Evolutionary conservation across 352 stramenopile genomes (phyloP).

Genomic region (Globisporangium camurandrum): DNA sequence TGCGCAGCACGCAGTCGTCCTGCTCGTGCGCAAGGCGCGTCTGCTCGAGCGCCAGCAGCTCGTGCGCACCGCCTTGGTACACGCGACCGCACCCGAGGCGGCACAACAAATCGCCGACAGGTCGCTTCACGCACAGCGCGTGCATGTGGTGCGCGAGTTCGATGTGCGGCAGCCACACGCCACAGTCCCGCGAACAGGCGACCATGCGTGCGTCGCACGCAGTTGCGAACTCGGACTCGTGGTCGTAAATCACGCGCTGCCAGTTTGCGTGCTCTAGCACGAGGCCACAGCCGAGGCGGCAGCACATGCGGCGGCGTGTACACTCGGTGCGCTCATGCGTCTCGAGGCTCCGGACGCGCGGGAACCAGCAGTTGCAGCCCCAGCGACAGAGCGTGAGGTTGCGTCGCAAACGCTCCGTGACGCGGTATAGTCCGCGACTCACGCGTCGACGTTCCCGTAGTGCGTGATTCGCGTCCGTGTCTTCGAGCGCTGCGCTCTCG

Average conservation of each 20-base stretch:
- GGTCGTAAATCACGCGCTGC: conserved; percentile 37
- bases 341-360: conserved; percentile 27
- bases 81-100: conserved; percentile 51
- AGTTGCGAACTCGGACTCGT: conserved; percentile 37
- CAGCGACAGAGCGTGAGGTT: conserved; percentile 43
- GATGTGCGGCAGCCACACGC: conserved; percentile 50
- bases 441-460: conserved; percentile 46
- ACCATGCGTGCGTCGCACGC: conserved; percentile 45
- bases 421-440: conserved; percentile 38
- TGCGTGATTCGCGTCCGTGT: conserved; percentile 25
- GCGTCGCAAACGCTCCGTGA: conserved; percentile 24
- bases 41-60: conserved; percentile 60
- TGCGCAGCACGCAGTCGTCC: conserved; percentile 54
- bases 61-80: conserved; percentile 44
- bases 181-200: conserved; percentile 54
- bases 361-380: conserved; percentile 51
- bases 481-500: conserved; percentile 40
- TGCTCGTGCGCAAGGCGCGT: conserved; percentile 58
- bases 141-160: conserved; percentile 41
- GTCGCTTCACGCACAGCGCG: conserved; percentile 48
- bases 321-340: conserved; percentile 56
- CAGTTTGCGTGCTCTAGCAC: conserved; percentile 41
- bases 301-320: conserved; percentile 48
- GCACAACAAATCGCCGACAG: conserved; percentile 48
- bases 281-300: conserved; percentile 50